Conservation (phyloP, 2,329 filamentous ascomycete genomes). For the Xylariaceae sp. region DNA sequence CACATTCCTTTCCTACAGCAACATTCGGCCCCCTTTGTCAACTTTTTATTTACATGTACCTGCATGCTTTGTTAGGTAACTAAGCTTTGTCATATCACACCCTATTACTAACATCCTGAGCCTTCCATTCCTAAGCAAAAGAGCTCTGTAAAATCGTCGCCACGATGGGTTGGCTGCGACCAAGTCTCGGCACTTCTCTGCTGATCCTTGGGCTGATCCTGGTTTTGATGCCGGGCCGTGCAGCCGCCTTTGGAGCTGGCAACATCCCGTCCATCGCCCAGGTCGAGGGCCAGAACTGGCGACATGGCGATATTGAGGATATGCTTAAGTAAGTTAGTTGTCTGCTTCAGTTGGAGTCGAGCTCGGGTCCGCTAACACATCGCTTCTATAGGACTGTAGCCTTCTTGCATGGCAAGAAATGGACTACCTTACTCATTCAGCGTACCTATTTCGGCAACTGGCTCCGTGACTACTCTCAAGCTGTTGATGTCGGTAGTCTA, state of each 20-base stretch:
- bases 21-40: too few relatives aligned
- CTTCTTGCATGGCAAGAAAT: constrained; percentile 78
- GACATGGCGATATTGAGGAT: constrained; percentile 77
- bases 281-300: constrained; percentile 66
- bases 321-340: constrained; percentile 58
- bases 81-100: too few relatives aligned
- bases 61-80: too few relatives aligned
- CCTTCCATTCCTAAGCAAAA: too few relatives aligned
- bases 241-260: constrained; percentile 62
- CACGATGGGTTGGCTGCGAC: constrained; percentile 45
- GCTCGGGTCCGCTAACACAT: constrained; percentile 3
- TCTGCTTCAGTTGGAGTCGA: too few relatives aligned
- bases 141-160: too few relatives aligned
- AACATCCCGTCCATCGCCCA: constrained; percentile 64
- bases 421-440: constrained; percentile 74
- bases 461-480: constrained; percentile 81
- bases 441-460: constrained; percentile 84
- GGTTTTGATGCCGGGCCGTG: constrained; percentile 53
- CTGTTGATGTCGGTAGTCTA: constrained; percentile 74
- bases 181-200: constrained; percentile 49
- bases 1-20: too few relatives aligned
- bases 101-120: too few relatives aligned
- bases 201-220: constrained; percentile 51
- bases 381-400: constrained; percentile 50
- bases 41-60: too few relatives aligned